phyloP scores from a whole-genome alignment of 192 early-diverging fungal species.

The Coemansia sp. region DNA sequence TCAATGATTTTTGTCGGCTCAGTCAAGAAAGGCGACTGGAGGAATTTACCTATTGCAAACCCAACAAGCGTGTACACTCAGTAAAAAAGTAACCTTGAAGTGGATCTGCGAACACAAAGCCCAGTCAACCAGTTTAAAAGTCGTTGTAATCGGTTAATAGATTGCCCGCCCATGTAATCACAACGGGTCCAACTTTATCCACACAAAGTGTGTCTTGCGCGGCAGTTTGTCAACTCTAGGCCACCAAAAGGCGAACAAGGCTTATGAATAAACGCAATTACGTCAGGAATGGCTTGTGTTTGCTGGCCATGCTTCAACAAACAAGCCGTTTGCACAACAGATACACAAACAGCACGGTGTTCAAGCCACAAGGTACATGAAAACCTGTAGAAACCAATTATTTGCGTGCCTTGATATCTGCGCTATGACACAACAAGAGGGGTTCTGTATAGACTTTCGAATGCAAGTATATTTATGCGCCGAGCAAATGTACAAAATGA shows the following conservation, averaged over 20 bases:
- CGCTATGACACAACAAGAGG: background rate
- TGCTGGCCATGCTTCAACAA: too few species aligned
- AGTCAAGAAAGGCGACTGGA: background rate
- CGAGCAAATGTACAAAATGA: background rate
- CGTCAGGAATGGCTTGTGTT: too few species aligned
- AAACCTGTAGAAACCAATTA: background rate
- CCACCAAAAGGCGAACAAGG: too few species aligned
- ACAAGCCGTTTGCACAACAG: too few species aligned
- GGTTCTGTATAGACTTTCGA: slow-evolving; percentile 2
- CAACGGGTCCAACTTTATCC: background rate
- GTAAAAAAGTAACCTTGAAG: background rate
- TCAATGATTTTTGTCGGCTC: too few species aligned
- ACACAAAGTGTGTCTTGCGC: too few species aligned
- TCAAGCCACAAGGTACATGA: background rate
- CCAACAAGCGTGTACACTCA: background rate
- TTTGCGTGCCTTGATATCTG: background rate
- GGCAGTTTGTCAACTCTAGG: too few species aligned
- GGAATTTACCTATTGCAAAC: background rate
- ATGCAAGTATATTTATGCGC: slow-evolving; percentile 1
- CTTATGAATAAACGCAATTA: too few species aligned
- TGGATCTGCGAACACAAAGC: background rate
- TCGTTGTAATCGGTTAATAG: background rate
- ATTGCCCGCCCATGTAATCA: background rate
- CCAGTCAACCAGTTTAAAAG: background rate
- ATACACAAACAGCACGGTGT: too few species aligned